phyloP scores from a whole-genome alignment of 2,329 filamentous ascomycete genomes.

The Aureobasidium namibiae region DNA sequence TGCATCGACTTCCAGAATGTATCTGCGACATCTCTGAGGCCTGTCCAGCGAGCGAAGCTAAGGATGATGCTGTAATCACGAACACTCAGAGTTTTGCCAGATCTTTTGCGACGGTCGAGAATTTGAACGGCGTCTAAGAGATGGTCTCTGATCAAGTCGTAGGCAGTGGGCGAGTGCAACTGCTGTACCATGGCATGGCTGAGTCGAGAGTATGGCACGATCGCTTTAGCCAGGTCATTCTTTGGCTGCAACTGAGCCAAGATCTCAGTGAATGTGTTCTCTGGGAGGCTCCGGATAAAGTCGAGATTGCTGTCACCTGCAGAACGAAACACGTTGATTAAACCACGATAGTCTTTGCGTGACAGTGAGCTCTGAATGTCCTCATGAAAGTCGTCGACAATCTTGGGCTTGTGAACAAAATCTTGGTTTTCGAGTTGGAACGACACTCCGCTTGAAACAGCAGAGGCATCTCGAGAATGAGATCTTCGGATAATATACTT shows the following conservation, averaged over 20 bases:
- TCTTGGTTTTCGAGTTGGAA: neutral
- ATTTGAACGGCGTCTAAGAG: slow-evolving; percentile 30
- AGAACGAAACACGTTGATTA: neutral
- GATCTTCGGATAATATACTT: neutral
- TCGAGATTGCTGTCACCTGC: slow-evolving; percentile 21
- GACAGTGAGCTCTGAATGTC: neutral
- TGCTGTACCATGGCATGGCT: slow-evolving; percentile 41
- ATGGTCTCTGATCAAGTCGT: slow-evolving; percentile 33
- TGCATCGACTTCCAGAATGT: slow-evolving; percentile 40
- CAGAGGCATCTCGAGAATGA: neutral
- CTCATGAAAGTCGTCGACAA: neutral
- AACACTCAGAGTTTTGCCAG: slow-evolving; percentile 32
- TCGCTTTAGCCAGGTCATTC: slow-evolving; percentile 40
- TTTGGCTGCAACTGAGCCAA: slow-evolving; percentile 54
- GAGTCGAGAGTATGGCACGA: slow-evolving; percentile 39
- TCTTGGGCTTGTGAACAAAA: neutral
- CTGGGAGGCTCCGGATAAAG: slow-evolving; percentile 37
- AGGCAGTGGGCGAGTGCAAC: slow-evolving; percentile 33
- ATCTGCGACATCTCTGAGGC: slow-evolving; percentile 35
- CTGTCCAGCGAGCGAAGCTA: slow-evolving; percentile 42
- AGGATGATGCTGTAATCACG: slow-evolving; percentile 46
- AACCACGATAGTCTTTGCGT: neutral
- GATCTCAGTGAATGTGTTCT: slow-evolving; percentile 54
- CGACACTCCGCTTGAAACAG: neutral
- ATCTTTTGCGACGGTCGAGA: slow-evolving; percentile 29